Evolutionary conservation across 176 grass and related monocot genomes (phyloP).

Genomic region (Poa annua): DNA sequence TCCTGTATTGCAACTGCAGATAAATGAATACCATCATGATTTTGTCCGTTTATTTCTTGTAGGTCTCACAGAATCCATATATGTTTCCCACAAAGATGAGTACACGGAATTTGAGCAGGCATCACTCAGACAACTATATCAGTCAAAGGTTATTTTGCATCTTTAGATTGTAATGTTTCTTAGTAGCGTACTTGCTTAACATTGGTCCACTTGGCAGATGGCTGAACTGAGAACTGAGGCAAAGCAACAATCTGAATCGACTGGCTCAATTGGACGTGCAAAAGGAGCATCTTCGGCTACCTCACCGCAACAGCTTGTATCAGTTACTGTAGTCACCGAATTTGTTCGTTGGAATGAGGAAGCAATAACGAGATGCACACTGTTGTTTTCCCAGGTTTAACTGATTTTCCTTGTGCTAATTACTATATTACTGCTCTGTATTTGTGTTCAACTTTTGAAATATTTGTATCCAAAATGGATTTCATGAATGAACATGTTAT

Average conservation of each 20-base stretch:
- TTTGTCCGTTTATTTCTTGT: conserved; percentile 29
- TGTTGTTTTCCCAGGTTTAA: conserved; percentile 89
- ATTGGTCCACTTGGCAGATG: conserved; percentile 59
- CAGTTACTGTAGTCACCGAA: conserved; percentile 93
- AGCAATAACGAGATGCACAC: conserved; percentile 92
- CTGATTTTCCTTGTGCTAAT: conserved; percentile 31
- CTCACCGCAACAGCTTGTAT: conserved; percentile 81
- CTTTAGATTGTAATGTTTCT: conserved; percentile 37
- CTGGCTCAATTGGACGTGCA: conserved; percentile 81
- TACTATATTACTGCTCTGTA: conserved; percentile 23
- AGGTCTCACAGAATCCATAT: conserved; percentile 94
- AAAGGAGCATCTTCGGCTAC: conserved; percentile 72
- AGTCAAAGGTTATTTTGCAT: conserved; percentile 72
- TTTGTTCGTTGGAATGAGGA: conserved; percentile 98
- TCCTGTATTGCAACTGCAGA: conserved; percentile 31
- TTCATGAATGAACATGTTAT: conserved; percentile 5
- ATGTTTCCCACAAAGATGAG: conserved; percentile 90
- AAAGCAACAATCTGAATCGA: conserved; percentile 84
- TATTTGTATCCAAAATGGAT: conserved; percentile 10
- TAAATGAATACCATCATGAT: conserved; percentile 22
- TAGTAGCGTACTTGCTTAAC: conserved; percentile 28
- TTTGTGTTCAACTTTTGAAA: conserved; percentile 15
- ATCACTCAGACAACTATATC: conserved; percentile 82
- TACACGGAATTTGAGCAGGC: conserved; percentile 97
- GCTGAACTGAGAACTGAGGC: conserved; percentile 82